Evolutionary conservation across 768 basidiomycete genomes (phyloP), one percentile per base, ranked within the genome.

Genomic region (Galerina marginata): DNA sequence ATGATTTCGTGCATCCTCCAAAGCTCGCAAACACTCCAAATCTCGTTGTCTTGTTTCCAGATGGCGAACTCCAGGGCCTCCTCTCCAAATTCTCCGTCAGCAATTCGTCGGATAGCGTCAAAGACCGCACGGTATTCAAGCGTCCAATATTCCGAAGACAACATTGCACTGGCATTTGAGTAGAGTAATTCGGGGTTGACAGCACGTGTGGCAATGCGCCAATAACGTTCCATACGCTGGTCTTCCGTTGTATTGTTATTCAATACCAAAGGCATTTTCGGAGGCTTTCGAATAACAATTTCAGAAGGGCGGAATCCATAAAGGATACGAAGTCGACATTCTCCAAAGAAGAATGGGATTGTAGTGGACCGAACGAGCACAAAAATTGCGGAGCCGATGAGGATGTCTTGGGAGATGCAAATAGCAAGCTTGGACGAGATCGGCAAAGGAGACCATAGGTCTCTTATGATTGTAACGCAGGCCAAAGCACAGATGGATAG

Each of bases 281-380:
- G 72, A 33, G 69, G 68, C 16, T 64, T 67, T 37, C 72, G 67
- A 51, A 76, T 72, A 23, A 75, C 57, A 16, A 75, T 61, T 58
- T 77, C 75, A 0, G 71, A 62, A 9, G 68, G 60, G 6, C 69
- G 70, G 59, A 75, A 74, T 15, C 73, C 73, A 59, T 74, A 68
- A 15, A 59, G 53, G 15, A 70, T 23, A 6, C 75, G 72, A 4
- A 76, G 58, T 11, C 67, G 72, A 53, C 75, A 75, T 69, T 77
- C 75, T 1, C 73, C 71, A 50, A 72, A 62, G 58, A 76, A 71
- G 66, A 75, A 75, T 1, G 74, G 76, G 29, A 73, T 39, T 2
- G 66, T 60, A 3, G 75, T 76, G 0, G 72, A 72, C 11, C 69
- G 63, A 10, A 72, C 36, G 20, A 76, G 63, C 39, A 72, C 61